phyloP scores from a whole-genome alignment of 352 stramenopile species.

The Nothophytophthora sp. region DNA sequence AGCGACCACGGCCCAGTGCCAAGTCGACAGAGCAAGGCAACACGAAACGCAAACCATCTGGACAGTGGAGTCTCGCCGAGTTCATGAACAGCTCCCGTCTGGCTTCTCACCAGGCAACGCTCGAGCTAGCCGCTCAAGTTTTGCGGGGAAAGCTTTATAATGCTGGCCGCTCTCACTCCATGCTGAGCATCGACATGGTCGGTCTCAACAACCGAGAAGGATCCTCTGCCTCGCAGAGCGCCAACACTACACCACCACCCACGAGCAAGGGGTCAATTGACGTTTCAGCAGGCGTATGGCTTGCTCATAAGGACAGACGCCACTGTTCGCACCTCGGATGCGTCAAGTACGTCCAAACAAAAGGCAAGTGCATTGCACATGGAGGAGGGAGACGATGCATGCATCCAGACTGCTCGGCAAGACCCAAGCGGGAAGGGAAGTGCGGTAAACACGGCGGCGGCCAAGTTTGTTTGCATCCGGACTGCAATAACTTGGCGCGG shows the following conservation, averaged over 20 bases:
- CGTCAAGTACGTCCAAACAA: slow-evolving; percentile 17
- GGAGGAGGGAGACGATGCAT: slow-evolving; percentile 15
- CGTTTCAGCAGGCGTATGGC: not conserved
- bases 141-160: slow-evolving; percentile 8
- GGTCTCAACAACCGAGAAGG: not conserved
- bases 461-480: slow-evolving; percentile 6
- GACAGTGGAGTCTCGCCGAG: not conserved
- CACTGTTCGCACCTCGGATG: slow-evolving; percentile 19
- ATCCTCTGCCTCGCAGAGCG: slow-evolving; percentile 1
- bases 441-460: slow-evolving; percentile 19
- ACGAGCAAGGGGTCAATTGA: too few relatives aligned
- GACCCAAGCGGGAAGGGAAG: slow-evolving; percentile 5
- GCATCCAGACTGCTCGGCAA: slow-evolving; percentile 6
- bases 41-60: not conserved
- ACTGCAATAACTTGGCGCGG: slow-evolving; percentile 13
- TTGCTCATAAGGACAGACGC: not conserved
- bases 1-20: not conserved
- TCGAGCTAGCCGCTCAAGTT: slow-evolving; percentile 12
- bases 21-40: not conserved
- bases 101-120: slow-evolving; percentile 9
- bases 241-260: too few relatives aligned
- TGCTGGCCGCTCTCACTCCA: slow-evolving; percentile 17
- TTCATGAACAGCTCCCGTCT: slow-evolving; percentile 18
- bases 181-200: slow-evolving; percentile 10
- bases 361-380: slow-evolving; percentile 25